Conservation (phyloP, 2,329 filamentous ascomycete genomes). For the Paracorniculantispora psalliotae region DNA sequence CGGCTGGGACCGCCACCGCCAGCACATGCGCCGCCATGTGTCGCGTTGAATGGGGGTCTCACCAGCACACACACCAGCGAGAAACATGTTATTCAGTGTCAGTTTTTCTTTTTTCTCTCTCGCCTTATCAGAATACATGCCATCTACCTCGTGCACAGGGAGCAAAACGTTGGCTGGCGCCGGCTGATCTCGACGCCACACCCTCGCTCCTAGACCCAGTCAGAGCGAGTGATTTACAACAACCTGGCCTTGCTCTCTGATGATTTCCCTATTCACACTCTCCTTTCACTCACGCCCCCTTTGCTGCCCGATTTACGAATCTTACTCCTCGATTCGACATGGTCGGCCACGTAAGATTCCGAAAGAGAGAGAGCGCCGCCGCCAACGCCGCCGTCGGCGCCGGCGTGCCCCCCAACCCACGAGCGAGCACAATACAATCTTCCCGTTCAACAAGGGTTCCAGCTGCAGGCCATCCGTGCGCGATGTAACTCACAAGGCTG, state of each 20-base stretch:
- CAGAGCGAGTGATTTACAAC: neutral
- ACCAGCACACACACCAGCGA: neutral
- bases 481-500: slow-evolving; percentile 11
- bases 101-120: neutral
- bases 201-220: neutral
- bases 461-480: neutral
- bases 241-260: neutral
- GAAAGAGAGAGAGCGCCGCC: neutral
- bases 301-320: neutral
- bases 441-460: neutral
- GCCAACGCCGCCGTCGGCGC: neutral
- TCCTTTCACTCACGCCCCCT: neutral
- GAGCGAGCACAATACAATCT: no score
- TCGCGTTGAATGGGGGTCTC: neutral
- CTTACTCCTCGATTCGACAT: slow-evolving; percentile 3
- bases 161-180: neutral
- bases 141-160: neutral
- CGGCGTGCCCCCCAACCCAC: neutral
- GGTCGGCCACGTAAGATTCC: neutral
- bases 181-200: neutral
- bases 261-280: neutral
- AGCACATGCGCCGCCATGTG: slow-evolving; percentile 7
- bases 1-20: neutral
- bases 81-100: neutral
- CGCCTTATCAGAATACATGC: neutral